Conservation (phyloP, 495 filamentous ascomycete genomes). For the Penicillium ucsense region DNA sequence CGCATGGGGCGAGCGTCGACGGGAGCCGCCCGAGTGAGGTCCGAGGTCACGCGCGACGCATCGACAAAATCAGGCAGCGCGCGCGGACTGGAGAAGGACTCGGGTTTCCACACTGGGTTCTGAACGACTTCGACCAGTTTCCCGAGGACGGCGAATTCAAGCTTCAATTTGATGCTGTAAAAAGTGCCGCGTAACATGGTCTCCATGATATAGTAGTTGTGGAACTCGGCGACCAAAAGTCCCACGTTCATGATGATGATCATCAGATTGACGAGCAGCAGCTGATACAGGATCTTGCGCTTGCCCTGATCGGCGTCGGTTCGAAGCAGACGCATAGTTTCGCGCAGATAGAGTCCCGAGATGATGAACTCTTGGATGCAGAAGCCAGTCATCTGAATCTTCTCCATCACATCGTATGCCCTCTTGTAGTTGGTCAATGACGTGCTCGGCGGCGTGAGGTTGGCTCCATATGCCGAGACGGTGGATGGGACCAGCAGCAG, state of each 20-base stretch:
- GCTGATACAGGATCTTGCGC: slow-evolving; percentile 47
- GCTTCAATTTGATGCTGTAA: slow-evolving; percentile 57
- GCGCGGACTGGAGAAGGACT: slow-evolving; percentile 16
- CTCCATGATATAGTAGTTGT: slow-evolving; percentile 47
- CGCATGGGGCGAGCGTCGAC: slow-evolving; percentile 12
- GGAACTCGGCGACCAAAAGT: slow-evolving; percentile 48
- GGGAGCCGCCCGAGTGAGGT: slow-evolving; percentile 31
- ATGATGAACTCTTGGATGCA: slow-evolving; percentile 53
- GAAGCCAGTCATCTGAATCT: slow-evolving; percentile 55
- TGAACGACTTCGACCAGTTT: slow-evolving; percentile 36
- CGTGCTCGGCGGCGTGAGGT: slow-evolving; percentile 22
- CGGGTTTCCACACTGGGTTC: slow-evolving; percentile 32
- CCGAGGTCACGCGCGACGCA: slow-evolving; percentile 32
- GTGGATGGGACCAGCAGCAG: slow-evolving; percentile 48
- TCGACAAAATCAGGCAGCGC: slow-evolving; percentile 39
- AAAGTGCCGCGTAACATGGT: slow-evolving; percentile 50
- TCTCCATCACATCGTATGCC: slow-evolving; percentile 50
- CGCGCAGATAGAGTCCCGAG: slow-evolving; percentile 50
- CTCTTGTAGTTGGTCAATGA: slow-evolving; percentile 14
- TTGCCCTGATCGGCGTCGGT: slow-evolving; percentile 33
- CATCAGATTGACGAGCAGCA: slow-evolving; percentile 47
- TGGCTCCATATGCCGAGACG: slow-evolving; percentile 47
- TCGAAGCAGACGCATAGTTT: slow-evolving; percentile 40
- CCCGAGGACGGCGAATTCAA: slow-evolving; percentile 54
- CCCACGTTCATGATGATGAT: slow-evolving; percentile 48